A percentile compares a stretch with the other conserved stretches of the same genome.
Conservation (phyloP, 768 basidiomycete species). For the Leccinellum albellum region DNA sequence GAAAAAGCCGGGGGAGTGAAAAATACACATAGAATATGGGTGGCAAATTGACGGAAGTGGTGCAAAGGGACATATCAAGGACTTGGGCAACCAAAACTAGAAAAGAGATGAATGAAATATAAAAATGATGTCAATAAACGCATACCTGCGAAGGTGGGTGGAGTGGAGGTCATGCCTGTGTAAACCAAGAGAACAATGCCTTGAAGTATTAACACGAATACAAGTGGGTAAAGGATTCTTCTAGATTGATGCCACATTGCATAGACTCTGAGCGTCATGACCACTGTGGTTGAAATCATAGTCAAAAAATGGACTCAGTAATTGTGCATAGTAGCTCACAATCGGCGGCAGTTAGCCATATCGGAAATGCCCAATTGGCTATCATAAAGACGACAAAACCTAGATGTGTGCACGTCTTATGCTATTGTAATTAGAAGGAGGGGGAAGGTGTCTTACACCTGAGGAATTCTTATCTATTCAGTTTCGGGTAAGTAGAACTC, state of each 20-base stretch:
- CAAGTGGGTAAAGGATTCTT: not conserved
- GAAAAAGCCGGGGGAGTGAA: not conserved
- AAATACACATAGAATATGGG: not conserved
- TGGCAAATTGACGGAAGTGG: not conserved
- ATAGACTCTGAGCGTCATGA: not conserved
- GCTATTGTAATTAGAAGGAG: not conserved
- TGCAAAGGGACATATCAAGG: not conserved
- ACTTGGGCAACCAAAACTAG: not conserved
- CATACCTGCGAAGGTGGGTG: not conserved
- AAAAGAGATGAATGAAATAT: not conserved
- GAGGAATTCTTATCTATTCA: not conserved
- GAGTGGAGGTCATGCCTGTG: not conserved
- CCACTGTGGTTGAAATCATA: not conserved
- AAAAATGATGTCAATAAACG: not conserved
- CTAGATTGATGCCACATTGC: not conserved
- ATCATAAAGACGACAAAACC: not conserved
- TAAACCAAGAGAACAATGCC: not conserved
- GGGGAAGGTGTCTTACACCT: not conserved
- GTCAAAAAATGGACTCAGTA: not conserved
- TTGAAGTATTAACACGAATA: not conserved
- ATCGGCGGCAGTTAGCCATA: not conserved
- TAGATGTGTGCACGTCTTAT: not conserved
- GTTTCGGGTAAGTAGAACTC: not conserved
- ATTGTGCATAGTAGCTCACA: not conserved
- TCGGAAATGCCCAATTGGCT: not conserved